Evolutionary conservation across 306 rosid species (phyloP), one percentile per base, ranked within the genome.

Genomic region (Medicago ruthenica): DNA sequence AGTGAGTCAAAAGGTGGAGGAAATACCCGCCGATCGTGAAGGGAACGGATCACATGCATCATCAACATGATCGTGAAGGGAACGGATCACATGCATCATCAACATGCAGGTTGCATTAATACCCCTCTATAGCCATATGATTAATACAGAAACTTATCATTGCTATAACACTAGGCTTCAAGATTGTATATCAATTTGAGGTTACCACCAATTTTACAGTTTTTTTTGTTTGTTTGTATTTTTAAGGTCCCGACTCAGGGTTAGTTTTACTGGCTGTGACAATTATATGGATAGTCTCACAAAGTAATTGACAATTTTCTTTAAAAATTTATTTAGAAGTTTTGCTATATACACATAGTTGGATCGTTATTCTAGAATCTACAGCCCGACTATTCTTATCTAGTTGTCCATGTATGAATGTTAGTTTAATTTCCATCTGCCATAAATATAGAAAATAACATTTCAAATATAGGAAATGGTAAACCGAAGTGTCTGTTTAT

Each of bases 1-100:
- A 7, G 44, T 55, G 47, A 41, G 63, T 61, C 51, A 44, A 27
- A 61, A 83, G 4, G 69, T 13, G 41, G 72, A 70, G 75, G 60
- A 60, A 73, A 51, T 5, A 18, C 82, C 72, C 0, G 55, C 24
- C 13, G 77, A 76, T 67, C 71, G 42, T 53, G 83, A 83, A 76
- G 79, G 75, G 47, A 71, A 16, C 70, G 83, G 63, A 48, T 76
- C 75, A 60, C 53, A 20, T 8, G 27, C 65, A 24, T 17, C 45
- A 60, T 76, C 54, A 21, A 24, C 86, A 6, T 67, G 80, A 75
- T 67, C 71, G 42, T 53, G 83, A 83, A 76, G 79, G 75, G 47
- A 71, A 16, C 70, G 83, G 63, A 48, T 76, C 75, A 60, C 53
- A 20, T 8, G 27, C 65, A 24, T 17, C 45, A 60, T 76, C 54